Base-by-base conservation (phyloP, 306 rosid genomes). In the Vicia sativa region DNA sequence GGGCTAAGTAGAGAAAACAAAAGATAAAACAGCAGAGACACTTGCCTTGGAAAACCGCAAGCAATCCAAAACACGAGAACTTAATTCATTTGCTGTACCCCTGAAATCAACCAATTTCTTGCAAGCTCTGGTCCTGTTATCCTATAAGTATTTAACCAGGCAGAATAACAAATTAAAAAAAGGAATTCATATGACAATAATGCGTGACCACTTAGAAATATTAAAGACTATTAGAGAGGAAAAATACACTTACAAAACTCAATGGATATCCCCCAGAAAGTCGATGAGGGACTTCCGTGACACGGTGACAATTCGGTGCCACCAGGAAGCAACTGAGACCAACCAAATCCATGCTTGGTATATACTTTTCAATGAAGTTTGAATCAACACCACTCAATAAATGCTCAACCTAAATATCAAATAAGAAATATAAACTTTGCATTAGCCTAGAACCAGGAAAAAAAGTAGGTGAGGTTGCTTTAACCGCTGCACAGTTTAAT, bases 21-120 rank as follows among this genome's bases (percentile, higher is more conserved):
- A 11, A 37, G 55, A 66, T 73, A 39, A 63, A n/a, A 18, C 4
- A 29, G 65, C 26, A 10, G 43, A 71, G 71, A 25, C 49, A 67
- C 89, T 81, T 79, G 80, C 99, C 96, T 90, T 95, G 5, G 99
- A 90, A 73, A 84, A 78, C 85, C 89, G 84, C 37, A 95, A 82
- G 77, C 92, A 83, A 65, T 95, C 95, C 74, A 88, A 80, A 79
- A 87, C 87, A 35, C 89, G 92, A 53, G 95, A 72, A 79, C 87
- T 87, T 78, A 95, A 77, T 81, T 90, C 95, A 62, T 82, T 81
- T 7, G 92, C 85, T 53, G 79, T 67, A 60, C 97, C 99, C 79
- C 96, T 87, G 70, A 90, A 95, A 73, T 80, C 90, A 68, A 95
- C 87, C 76, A 95, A 62, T 75, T 85, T 90, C 81, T 80, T 91